phyloP scores from a whole-genome alignment of 31 red algal genomes.

The Endocladia muricata region DNA sequence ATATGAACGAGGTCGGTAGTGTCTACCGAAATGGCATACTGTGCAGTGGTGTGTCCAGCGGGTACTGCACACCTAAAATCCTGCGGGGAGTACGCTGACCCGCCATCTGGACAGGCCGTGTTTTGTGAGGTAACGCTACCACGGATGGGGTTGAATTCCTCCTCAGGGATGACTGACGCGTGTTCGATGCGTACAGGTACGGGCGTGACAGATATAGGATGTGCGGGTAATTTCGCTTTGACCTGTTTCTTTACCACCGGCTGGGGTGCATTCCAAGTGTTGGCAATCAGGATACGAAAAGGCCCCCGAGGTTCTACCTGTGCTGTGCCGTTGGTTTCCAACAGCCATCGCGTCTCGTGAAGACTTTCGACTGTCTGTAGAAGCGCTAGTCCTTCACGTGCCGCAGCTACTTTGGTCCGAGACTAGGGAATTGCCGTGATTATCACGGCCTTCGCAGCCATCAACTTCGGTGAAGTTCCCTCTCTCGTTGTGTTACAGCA shows the following conservation, averaged over 20 bases:
- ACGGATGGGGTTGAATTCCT: background rate
- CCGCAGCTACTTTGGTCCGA: background rate
- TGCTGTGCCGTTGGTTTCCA: constrained; percentile 4
- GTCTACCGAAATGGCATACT: too few species aligned
- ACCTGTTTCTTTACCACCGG: constrained; percentile 2
- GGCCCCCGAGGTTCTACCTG: constrained; percentile 16
- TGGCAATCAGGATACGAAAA: constrained; percentile 17
- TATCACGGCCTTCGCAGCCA: background rate
- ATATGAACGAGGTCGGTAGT: background rate
- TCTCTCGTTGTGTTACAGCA: background rate
- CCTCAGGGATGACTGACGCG: background rate
- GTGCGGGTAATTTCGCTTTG: background rate
- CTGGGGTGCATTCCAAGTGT: background rate
- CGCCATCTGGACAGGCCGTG: too few species aligned
- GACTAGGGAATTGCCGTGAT: background rate
- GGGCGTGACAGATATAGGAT: constrained; percentile 3
- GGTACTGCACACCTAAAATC: too few species aligned
- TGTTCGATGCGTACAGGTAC: background rate
- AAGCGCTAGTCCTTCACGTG: background rate
- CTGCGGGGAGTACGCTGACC: too few species aligned
- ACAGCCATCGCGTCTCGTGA: background rate
- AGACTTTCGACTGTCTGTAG: constrained; percentile 5
- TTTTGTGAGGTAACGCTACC: background rate
- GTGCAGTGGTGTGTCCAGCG: too few species aligned
- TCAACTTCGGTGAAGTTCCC: constrained; percentile 3